phyloP scores from a whole-genome alignment of 768 basidiomycete species.

The Termitomyces sp. region DNA sequence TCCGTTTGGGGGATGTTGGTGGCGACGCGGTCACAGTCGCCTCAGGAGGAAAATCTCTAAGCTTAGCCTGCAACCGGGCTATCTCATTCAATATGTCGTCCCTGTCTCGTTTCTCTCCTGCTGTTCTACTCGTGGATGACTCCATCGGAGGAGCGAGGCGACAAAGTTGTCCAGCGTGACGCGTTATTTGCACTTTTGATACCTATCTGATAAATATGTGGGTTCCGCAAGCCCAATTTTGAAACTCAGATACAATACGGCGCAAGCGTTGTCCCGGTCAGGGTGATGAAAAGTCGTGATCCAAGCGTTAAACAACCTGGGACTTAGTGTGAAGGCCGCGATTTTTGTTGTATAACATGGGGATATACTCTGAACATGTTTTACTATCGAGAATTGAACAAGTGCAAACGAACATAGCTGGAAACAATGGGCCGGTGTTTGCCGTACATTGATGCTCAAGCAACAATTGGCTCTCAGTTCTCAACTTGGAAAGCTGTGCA shows the following conservation, averaged over 20 bases:
- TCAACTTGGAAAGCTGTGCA: constrained; percentile 14
- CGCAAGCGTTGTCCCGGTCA: not conserved
- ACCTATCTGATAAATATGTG: not conserved
- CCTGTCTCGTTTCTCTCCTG: constrained; percentile 35
- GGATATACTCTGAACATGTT: constrained; percentile 1
- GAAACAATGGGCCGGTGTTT: constrained; percentile 26
- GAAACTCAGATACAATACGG: constrained; percentile 24
- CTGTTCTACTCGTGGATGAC: constrained; percentile 38
- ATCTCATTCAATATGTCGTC: constrained; percentile 51
- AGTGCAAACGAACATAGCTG: constrained; percentile 10
- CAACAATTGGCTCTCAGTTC: constrained; percentile 9
- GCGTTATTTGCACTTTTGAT: constrained; percentile 15
- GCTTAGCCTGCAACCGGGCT: constrained; percentile 47
- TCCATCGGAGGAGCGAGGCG: constrained; percentile 38
- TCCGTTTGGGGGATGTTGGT: constrained; percentile 43
- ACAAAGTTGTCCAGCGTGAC: constrained; percentile 10
- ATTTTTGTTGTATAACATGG: not conserved
- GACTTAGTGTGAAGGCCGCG: not conserved
- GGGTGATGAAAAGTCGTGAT: constrained; percentile 9
- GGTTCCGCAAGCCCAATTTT: constrained; percentile 16
- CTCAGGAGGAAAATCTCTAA: constrained; percentile 30
- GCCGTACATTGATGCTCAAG: constrained; percentile 17
- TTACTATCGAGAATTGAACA: not conserved
- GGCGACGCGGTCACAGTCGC: constrained; percentile 1
- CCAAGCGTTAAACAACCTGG: not conserved